phyloP scores from a whole-genome alignment of 768 basidiomycete genomes.

The Polyporus arcularius region DNA sequence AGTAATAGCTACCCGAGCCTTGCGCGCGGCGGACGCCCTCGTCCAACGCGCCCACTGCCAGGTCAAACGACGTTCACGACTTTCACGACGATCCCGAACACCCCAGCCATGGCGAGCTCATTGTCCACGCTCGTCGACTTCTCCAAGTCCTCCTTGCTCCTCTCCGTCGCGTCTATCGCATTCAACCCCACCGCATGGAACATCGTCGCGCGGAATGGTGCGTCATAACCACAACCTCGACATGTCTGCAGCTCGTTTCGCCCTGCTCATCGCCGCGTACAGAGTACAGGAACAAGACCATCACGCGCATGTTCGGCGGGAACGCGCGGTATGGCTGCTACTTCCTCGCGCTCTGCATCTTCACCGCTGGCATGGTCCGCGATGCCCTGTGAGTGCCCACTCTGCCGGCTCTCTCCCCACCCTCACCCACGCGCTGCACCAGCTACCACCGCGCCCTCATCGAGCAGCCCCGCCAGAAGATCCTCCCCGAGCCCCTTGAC shows the following conservation, averaged over 20 bases:
- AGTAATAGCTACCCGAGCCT: too few relatives aligned
- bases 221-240: conserved; percentile 24
- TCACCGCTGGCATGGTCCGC: conserved; percentile 80
- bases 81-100: neutral
- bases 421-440: conserved; percentile 2
- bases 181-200: conserved; percentile 99
- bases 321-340: conserved; percentile 80
- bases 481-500: conserved; percentile 68
- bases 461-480: conserved; percentile 69
- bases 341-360: conserved; percentile 82
- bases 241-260: neutral
- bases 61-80: neutral
- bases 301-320: conserved; percentile 82
- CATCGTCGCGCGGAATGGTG: conserved; percentile 89
- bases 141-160: conserved; percentile 61
- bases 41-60: neutral
- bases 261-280: conserved; percentile 31
- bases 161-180: conserved; percentile 67
- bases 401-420: conserved; percentile 1
- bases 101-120: conserved; percentile 23
- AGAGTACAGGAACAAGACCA: conserved; percentile 85
- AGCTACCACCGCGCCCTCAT: conserved; percentile 77
- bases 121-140: conserved; percentile 51
- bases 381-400: conserved; percentile 71
- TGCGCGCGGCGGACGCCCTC: neutral